These are phyloP conservation scores for Tetrapisispora iriomotensis DNA, from an alignment of 805 yeast genomes.

Conservation along the genomic window DNA sequence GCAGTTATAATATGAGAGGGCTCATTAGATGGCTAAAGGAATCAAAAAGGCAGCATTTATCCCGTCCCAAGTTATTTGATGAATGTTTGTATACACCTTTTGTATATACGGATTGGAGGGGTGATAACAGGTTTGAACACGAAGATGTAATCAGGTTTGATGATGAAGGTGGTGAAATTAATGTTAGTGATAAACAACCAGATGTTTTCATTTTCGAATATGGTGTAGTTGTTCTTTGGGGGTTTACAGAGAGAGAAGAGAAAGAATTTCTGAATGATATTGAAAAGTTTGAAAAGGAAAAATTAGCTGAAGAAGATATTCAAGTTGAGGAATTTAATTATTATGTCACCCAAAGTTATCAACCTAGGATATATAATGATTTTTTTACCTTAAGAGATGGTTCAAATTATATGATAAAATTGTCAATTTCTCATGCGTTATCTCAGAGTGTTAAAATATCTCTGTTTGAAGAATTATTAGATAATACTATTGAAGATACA, in stretches of 20 bases:
- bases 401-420: slow-evolving; percentile 77
- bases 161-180: slow-evolving; percentile 93
- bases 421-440: slow-evolving; percentile 89
- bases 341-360: slow-evolving; percentile 87
- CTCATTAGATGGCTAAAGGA: slow-evolving; percentile 77
- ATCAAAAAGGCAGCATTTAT: slow-evolving; percentile 58
- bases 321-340: slow-evolving; percentile 93
- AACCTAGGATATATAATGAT: slow-evolving; percentile 91
- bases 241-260: slow-evolving; percentile 79
- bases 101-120: slow-evolving; percentile 68
- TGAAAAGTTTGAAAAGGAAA: slow-evolving; percentile 87
- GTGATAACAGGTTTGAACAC: slow-evolving; percentile 35
- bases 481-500: slow-evolving; percentile 93
- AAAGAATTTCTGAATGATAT: slow-evolving; percentile 68
- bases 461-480: slow-evolving; percentile 88
- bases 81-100: slow-evolving; percentile 94
- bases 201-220: slow-evolving; percentile 89
- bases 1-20: slow-evolving; percentile 83
- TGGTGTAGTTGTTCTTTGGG: slow-evolving; percentile 98
- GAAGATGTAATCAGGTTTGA: slow-evolving; percentile 58
- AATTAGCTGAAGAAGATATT: slow-evolving; percentile 71
- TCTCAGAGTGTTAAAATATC: slow-evolving; percentile 95
- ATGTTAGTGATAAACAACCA: slow-evolving; percentile 63
- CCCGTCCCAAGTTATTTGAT: slow-evolving; percentile 81
- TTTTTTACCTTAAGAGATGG: slow-evolving; percentile 89